Conservation (phyloP, 768 basidiomycete species). For the Baorangia bicolor region DNA sequence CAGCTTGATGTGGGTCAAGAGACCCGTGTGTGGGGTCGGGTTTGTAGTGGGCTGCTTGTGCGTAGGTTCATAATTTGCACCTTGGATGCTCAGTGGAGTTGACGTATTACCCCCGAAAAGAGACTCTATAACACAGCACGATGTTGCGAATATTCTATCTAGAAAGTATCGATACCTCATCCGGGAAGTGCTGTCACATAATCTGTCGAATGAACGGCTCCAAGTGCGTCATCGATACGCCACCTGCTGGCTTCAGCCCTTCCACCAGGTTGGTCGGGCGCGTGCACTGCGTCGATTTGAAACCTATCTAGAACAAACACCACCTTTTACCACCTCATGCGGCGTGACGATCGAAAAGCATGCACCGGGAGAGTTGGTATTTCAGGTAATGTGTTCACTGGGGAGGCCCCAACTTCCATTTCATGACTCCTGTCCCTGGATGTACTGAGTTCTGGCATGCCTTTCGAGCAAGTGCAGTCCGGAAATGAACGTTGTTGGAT, state of each 20-base stretch:
- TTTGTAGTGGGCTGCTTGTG: not conserved
- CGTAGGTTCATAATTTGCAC: constrained; percentile 24
- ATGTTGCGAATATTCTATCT: constrained; percentile 14
- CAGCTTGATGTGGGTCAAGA: constrained; percentile 17
- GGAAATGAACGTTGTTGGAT: constrained; percentile 21
- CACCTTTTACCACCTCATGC: not conserved
- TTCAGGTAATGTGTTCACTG: constrained; percentile 3
- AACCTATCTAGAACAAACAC: not conserved
- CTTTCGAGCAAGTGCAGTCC: constrained; percentile 5
- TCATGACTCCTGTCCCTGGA: not conserved
- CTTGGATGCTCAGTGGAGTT: not conserved
- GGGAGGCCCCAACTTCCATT: constrained; percentile 19
- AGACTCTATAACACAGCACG: constrained; percentile 5
- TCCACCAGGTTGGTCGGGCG: not conserved
- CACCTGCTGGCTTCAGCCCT: not conserved
- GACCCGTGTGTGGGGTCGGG: not conserved
- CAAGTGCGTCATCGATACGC: not conserved
- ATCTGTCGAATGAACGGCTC: not conserved
- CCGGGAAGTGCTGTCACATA: constrained; percentile 1
- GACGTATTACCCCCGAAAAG: constrained; percentile 8
- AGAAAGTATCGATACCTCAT: constrained; percentile 17
- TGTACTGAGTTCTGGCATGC: constrained; percentile 2
- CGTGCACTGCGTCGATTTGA: not conserved
- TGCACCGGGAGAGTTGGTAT: not conserved
- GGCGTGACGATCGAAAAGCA: constrained; percentile 13